Base-by-base conservation (phyloP, 1,284 basidiomycete genomes). In the Irpex lacteus region DNA sequence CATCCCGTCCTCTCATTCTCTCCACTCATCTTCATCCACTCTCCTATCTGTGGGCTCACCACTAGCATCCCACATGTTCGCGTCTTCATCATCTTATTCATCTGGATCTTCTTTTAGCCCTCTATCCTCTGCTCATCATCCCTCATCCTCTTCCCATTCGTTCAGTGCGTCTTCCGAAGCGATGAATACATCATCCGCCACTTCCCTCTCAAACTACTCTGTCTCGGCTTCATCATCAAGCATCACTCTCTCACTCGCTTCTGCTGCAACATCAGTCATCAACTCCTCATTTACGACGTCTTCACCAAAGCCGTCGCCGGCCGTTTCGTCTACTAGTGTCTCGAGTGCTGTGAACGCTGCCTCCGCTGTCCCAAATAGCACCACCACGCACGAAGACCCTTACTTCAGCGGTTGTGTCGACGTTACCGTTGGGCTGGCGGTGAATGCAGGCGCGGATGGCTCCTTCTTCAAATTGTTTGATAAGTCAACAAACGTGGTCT, bases 401-500 rank as follows among this genome's bases (percentile, higher is more conserved):
- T 40, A 55, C 6, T 64, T 69, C 44, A 64, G 63, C 19, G 74
- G 73, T 38, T 75, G 74, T 61, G 70, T 74, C 60, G 72, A 74
- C 55, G 60, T 74, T 50, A 67, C 68, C 47, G 66, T 69, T 36
- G 72, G 69, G 0, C 65, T 76, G 9, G 62, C 65, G 50, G 70
- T 73, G 8, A 70, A 65, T 38, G 73, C 69, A 1, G 69, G 70
- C 36, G 73, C 74, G 34, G 65, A 71, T 36, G 75, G 66, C 18
- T 66, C 65, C 40, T 70, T 76, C 66, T 69, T 74, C 56, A 67
- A 66, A 59, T 44, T 76, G 44, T 74, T 76, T 67, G 65, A 72
- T 66, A 66, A 66, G 59, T 63, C 60, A 49, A 70, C 69, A 13
- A 64, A 56, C 37, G 68, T 74, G n/a, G 40, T 68, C 5, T 63